phyloP scores from a whole-genome alignment of 352 stramenopile genomes.

The Phytophthora litchii region DNA sequence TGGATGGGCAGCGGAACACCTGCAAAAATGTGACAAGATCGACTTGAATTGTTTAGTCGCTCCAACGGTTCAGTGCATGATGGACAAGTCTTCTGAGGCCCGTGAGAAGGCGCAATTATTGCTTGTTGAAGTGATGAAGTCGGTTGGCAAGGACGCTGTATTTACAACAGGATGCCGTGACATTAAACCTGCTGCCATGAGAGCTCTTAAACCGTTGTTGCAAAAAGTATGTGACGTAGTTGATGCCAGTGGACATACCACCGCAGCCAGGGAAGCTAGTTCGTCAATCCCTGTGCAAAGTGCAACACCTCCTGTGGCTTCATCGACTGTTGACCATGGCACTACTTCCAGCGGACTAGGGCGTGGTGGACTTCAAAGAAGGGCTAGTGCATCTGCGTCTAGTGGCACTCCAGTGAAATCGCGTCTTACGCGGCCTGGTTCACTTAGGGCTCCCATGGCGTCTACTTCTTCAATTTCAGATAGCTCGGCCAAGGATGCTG shows the following conservation, averaged over 20 bases:
- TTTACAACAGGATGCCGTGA: constrained; percentile 75
- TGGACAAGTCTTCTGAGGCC: constrained; percentile 85
- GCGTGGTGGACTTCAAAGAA: constrained; percentile 27
- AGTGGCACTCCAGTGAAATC: constrained; percentile 39
- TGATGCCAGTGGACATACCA: constrained; percentile 30
- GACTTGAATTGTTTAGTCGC: constrained; percentile 70
- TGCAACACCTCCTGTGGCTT: constrained; percentile 14
- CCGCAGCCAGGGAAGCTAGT: constrained; percentile 2
- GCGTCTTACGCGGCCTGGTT: constrained; percentile 41
- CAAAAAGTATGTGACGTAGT: constrained; percentile 69
- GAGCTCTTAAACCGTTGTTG: constrained; percentile 83
- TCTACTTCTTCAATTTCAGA: constrained; percentile 44
- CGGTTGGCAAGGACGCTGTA: constrained; percentile 75
- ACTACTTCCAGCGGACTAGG: constrained; percentile 13
- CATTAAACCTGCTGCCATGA: constrained; percentile 88
- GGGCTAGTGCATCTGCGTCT: constrained; percentile 28
- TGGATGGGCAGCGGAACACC: constrained; percentile 71
- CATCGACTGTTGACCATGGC: constrained; percentile 15
- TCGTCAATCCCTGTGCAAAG: constrained; percentile 12
- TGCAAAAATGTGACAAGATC: constrained; percentile 66
- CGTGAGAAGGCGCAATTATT: constrained; percentile 82
- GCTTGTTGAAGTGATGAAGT: constrained; percentile 83
- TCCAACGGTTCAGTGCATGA: constrained; percentile 80
- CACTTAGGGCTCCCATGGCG: constrained; percentile 26
- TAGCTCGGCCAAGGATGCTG: constrained; percentile 45